Evolutionary conservation across 225 moss, liverwort and hornwort species (phyloP).

Genomic region (Antitrichia curtipendula): DNA sequence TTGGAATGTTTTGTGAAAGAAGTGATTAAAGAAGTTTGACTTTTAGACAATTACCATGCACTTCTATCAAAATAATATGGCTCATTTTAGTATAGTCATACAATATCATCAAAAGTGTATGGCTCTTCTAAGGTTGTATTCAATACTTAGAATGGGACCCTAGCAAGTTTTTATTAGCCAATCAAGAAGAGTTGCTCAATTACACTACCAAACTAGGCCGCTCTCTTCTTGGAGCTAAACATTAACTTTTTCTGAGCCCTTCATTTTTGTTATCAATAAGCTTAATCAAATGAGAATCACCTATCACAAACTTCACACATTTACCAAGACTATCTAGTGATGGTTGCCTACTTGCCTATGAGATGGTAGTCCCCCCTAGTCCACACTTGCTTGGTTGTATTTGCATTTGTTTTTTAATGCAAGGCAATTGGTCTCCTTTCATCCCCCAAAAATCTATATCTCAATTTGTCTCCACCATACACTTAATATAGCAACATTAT

Average conservation of each 20-base stretch:
- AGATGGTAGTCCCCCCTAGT: fast-evolving
- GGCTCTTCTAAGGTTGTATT: not conserved
- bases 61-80: not conserved
- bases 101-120: not conserved
- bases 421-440: not conserved
- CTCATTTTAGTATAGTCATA: not conserved
- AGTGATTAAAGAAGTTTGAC: not conserved
- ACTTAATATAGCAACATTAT: not conserved
- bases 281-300: not conserved
- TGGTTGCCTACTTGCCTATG: not conserved
- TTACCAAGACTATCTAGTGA: not conserved
- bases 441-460: fast-evolving
- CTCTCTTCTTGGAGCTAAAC: fast-evolving
- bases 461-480: not conserved
- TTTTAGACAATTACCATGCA: not conserved
- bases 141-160: not conserved
- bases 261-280: not conserved
- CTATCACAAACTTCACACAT: fast-evolving
- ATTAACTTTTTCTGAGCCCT: fast-evolving
- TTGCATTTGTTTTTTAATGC: not conserved
- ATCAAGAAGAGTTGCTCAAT: not conserved
- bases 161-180: fast-evolving
- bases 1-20: not conserved
- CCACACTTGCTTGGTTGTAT: not conserved
- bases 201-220: not conserved